Base-by-base conservation (phyloP, 2,329 filamentous ascomycete species). In the Fusarium buharicum region DNA sequence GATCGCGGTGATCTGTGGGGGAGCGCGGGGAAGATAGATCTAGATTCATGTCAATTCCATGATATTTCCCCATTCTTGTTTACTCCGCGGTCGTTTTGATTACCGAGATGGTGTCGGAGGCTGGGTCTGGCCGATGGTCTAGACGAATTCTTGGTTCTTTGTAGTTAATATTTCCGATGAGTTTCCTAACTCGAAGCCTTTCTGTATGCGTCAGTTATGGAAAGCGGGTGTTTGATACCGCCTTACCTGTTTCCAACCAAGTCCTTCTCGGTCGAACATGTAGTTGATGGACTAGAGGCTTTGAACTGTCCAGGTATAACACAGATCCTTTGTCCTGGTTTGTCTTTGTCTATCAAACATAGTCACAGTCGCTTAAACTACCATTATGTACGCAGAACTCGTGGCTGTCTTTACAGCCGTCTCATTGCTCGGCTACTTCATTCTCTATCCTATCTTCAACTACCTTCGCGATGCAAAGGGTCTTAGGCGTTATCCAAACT, bases 401-500 rank as follows among this genome's bases (percentile, higher is more conserved):
- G 47, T 66, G 9, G 47, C 49, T 17, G 17, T 45, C 4, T 46
- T 50, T 5, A 45, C 66, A n/a, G 46, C 38, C n/a, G n/a, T 27
- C 7, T 55, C 46, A 1, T 9, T 67, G 2, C 24, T 66, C 18
- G 16, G 12, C 10, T 68, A 62, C n/a, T 64, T 69, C 27, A 34
- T 69, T 12, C 5, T 69, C 24, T 58, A 52, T 2, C 67, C 60
- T 2, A 22, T 66, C n/a, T 18, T 66, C 1, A 45, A 30, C 9
- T 70, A 70, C 24, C 41, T 67, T 11, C 49, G 24, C 11, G 67
- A 80, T 90, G 45, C 68, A n/a, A 77, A 71, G 4, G 73, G 74
- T 1, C 59, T 72, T 3, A 50, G 70, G 1, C 51, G 55, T 4
- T 72, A 66, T 28, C 68, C 67, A 11, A 55, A 44, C 51, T 62